Percentiles rank a stretch among this genome's conserved stretches.
Conservation (phyloP, 768 basidiomycete species). For the Amanita inopinata region DNA sequence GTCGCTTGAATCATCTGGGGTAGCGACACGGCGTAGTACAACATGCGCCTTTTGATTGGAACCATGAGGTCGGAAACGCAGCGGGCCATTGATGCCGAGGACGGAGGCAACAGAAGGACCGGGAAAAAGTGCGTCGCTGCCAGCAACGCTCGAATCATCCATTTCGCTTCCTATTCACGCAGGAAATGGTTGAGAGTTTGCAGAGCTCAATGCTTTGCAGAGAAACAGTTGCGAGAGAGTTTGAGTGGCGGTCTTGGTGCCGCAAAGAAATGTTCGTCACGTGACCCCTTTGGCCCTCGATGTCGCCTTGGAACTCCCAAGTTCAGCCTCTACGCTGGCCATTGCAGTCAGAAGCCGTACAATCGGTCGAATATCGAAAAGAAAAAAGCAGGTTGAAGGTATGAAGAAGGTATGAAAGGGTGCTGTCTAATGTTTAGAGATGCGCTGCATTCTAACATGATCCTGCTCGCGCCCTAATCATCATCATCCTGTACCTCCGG, state of each 20-base stretch:
- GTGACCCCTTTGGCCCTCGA: too few relatives aligned
- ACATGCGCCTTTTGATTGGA: conserved; percentile 61
- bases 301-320: too few relatives aligned
- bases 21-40: conserved; percentile 51
- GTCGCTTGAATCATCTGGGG: conserved; percentile 34
- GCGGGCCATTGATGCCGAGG: conserved; percentile 49
- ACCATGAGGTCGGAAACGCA: conserved; percentile 61
- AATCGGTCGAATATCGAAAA: too few relatives aligned
- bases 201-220: neutral
- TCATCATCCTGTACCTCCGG: conserved; percentile 33
- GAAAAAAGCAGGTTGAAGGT: too few relatives aligned
- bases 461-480: too few relatives aligned
- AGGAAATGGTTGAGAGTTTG: neutral
- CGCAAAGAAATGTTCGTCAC: neutral
- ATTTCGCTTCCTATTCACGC: conserved; percentile 13
- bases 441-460: too few relatives aligned
- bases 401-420: too few relatives aligned
- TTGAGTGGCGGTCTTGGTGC: conserved; percentile 1
- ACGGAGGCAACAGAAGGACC: conserved; percentile 36
- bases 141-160: conserved; percentile 29
- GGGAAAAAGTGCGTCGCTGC: conserved; percentile 20
- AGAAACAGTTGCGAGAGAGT: neutral
- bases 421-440: too few relatives aligned
- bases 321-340: too few relatives aligned
- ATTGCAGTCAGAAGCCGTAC: too few relatives aligned